phyloP scores from a whole-genome alignment of 2,329 filamentous ascomycete species.

The Cytospora mali region DNA sequence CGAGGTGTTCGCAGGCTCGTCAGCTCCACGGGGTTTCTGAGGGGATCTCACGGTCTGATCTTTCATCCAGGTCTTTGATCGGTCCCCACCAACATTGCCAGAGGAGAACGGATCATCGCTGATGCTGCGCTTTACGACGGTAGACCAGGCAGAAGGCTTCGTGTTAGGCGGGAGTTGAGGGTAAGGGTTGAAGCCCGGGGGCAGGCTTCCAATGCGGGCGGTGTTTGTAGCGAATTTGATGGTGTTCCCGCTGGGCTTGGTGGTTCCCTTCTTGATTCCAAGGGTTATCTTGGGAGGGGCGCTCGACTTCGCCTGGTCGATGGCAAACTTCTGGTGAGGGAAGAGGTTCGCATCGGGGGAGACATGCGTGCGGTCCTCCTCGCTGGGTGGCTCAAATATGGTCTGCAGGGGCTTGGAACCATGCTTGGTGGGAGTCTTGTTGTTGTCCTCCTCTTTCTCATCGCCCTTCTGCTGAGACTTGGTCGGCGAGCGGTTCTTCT shows the following conservation, averaged over 20 bases:
- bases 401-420: conserved; percentile 8
- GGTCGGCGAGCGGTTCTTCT: conserved; percentile 12
- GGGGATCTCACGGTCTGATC: conserved; percentile 12
- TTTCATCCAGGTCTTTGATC: neutral
- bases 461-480: conserved; percentile 16
- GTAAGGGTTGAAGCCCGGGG: conserved; percentile 14
- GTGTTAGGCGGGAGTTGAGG: conserved; percentile 15
- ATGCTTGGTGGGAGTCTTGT: neutral
- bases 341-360: conserved; percentile 18
- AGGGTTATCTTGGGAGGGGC: neutral
- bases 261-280: neutral
- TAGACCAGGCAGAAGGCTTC: conserved; percentile 10
- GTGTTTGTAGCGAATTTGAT: neutral
- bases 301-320: conserved; percentile 18
- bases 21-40: conserved; percentile 1
- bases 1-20: conserved; percentile 4
- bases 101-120: conserved; percentile 14
- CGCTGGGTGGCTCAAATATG: conserved; percentile 9
- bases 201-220: conserved; percentile 11
- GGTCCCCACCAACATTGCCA: neutral
- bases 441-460: neutral
- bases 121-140: neutral
- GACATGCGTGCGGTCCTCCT: neutral
- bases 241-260: neutral
- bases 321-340: conserved; percentile 23